Evolutionary conservation across 805 yeast genomes (phyloP), one percentile per base, ranked within the genome.

Genomic region (Pichia pseudocactophila): DNA sequence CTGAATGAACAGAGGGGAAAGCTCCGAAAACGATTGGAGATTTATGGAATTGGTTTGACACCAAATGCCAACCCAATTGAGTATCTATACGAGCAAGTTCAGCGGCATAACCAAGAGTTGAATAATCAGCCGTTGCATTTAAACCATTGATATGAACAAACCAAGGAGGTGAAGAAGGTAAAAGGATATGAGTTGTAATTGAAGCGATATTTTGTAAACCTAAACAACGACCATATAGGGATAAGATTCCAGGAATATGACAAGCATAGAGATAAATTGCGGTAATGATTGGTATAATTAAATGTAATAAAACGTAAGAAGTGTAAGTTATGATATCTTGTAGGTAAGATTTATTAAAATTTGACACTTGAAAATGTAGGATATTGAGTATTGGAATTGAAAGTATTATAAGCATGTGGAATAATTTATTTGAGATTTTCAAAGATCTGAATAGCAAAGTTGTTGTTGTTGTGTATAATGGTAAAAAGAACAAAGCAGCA

Each of bases 101-200:
- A 12, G 86, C 89, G 2, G 85, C 82, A 53, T 73, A 81, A 12
- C 85, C 85, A 12, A 72, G 71, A 71, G 76, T 76, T 27, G 72
- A 74, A 56, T 80, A 81, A 47, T 70, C 66, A 2, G 82, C 81
- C 9, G 63, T 43, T 55, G 68, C 70, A 48, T 75, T 72, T 11
- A 44, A n/a, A 3, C 86, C 84, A 50, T 80, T 70, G 46, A 76
- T 47, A 53, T 74, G 79, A 37, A 78, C 73, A 56, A 78, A 81
- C 80, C 86, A 78, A 3, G 88, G 88, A 1, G 88, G 83, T 1
- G 86, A 83, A 55, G 76, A 79, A 20, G 89, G 89, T 56, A 79
- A 66, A 6, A 69, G 37, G 30, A 81, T 54, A 56, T 80, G 86
- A 3, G 85, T 80, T 31, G 69, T 32, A 0, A 78, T 78, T 19